phyloP scores from a whole-genome alignment of 768 basidiomycete genomes.

The Tricholoma bakamatsutake region DNA sequence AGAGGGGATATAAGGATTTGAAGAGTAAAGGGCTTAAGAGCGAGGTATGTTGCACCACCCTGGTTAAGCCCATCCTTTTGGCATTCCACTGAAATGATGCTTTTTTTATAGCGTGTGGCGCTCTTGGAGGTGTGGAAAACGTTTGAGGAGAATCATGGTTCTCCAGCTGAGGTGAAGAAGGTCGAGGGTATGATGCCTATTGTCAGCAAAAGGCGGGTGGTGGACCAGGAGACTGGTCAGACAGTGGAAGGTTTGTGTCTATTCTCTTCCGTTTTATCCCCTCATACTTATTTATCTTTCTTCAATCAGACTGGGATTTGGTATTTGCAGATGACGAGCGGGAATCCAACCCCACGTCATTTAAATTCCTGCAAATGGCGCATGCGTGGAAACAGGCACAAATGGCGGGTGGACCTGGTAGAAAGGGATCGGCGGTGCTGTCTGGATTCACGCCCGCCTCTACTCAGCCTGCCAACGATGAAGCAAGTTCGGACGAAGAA shows the following conservation, averaged over 20 bases:
- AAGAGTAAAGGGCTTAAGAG: constrained; percentile 78
- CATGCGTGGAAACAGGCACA: constrained; percentile 79
- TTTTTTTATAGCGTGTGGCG: constrained; percentile 66
- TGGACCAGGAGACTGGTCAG: constrained; percentile 80
- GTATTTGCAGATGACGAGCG: constrained; percentile 96
- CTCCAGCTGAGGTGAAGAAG: constrained; percentile 65
- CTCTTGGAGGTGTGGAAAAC: constrained; percentile 93
- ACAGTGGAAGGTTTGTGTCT: constrained; percentile 69
- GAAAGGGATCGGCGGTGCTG: constrained; percentile 27
- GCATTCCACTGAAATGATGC: not conserved
- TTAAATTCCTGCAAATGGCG: constrained; percentile 95
- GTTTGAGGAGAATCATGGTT: constrained; percentile 81
- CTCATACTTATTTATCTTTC: not conserved
- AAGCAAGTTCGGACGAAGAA: constrained; percentile 39
- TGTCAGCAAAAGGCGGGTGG: constrained; percentile 76
- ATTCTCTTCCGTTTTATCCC: not conserved
- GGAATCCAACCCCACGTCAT: constrained; percentile 86
- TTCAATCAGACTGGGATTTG: constrained; percentile 77
- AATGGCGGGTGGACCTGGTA: constrained; percentile 26
- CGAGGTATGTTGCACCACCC: no score
- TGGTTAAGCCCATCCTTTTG: no score
- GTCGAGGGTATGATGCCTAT: constrained; percentile 94
- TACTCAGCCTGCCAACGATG: constrained; percentile 19
- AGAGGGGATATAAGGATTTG: constrained; percentile 83
- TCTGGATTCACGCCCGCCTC: constrained; percentile 46